Evolutionary conservation across 768 basidiomycete genomes (phyloP).

Genomic region (Amanita rubescens): DNA sequence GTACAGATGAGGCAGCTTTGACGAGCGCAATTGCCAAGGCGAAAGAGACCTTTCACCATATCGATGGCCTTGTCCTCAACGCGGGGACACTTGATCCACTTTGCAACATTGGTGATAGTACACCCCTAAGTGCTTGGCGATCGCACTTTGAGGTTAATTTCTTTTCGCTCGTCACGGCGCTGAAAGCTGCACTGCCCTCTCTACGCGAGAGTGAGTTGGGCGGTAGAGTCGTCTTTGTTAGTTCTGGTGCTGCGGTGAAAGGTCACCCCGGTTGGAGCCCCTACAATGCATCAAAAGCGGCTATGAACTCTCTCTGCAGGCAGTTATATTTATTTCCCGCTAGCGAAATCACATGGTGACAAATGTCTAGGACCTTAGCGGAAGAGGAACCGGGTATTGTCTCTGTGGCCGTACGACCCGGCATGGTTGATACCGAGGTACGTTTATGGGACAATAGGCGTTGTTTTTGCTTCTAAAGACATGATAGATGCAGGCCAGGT

Average conservation of each 20-base stretch:
- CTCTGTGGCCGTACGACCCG: slow-evolving; percentile 77
- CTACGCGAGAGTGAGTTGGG: slow-evolving; percentile 51
- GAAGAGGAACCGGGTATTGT: slow-evolving; percentile 75
- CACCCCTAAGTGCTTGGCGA: slow-evolving; percentile 55
- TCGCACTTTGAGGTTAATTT: slow-evolving; percentile 80
- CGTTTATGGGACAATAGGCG: slow-evolving; percentile 19
- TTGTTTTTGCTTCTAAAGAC: neutral
- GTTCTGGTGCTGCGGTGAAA: slow-evolving; percentile 77
- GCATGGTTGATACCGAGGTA: slow-evolving; percentile 80
- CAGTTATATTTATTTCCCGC: slow-evolving; percentile 18
- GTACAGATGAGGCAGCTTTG: slow-evolving; percentile 51
- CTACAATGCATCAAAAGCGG: slow-evolving; percentile 82
- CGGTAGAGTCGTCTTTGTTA: slow-evolving; percentile 74
- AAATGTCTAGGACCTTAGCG: slow-evolving; percentile 58
- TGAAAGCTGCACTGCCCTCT: slow-evolving; percentile 61
- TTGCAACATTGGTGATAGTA: slow-evolving; percentile 45
- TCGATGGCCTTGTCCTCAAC: slow-evolving; percentile 80
- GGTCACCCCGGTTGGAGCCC: slow-evolving; percentile 68
- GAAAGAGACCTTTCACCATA: slow-evolving; percentile 44
- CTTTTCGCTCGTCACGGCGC: slow-evolving; percentile 69
- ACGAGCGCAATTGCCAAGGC: slow-evolving; percentile 49
- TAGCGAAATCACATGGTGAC: neutral
- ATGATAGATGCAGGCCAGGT: slow-evolving; percentile 58
- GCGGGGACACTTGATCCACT: slow-evolving; percentile 76
- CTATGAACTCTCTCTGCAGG: slow-evolving; percentile 83